These are phyloP conservation scores for Raffaelea albimanens DNA, from an alignment of 2,329 filamentous ascomycete species.

Conservation along the genomic window DNA sequence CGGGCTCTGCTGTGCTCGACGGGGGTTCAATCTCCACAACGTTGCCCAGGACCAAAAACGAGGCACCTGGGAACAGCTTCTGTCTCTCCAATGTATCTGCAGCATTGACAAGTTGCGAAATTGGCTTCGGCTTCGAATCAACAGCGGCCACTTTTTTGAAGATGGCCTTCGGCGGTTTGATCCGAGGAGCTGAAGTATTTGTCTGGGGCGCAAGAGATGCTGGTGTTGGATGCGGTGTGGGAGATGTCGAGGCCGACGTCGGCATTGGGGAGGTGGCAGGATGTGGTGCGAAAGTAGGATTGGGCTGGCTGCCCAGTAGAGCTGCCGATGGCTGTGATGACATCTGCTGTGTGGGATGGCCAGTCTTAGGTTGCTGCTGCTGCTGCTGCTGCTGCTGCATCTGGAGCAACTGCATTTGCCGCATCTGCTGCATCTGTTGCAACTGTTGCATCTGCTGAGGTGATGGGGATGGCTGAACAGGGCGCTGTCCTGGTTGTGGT, in stretches of 20 bases:
- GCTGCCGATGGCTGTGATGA: not conserved
- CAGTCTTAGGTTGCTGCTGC: not conserved
- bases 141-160: slow-evolving; percentile 2
- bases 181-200: not conserved
- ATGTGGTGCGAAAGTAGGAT: not conserved
- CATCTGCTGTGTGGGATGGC: not conserved
- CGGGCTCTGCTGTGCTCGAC: slow-evolving; percentile 8
- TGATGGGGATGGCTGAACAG: not conserved
- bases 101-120: slow-evolving; percentile 8
- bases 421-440: not conserved
- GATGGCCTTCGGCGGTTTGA: slow-evolving; percentile 2
- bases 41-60: slow-evolving; percentile 10
- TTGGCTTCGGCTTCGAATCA: slow-evolving; percentile 4
- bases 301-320: not conserved
- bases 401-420: not conserved
- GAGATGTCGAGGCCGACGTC: not conserved
- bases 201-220: not conserved
- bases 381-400: slow-evolving; percentile 3
- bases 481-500: too few relatives aligned
- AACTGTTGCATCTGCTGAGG: not conserved
- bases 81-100: slow-evolving; percentile 10
- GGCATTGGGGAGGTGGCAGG: not conserved
- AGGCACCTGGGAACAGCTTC: slow-evolving; percentile 11
- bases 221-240: not conserved
- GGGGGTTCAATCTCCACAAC: slow-evolving; percentile 11